Evolutionary conservation across 1,284 basidiomycete genomes (phyloP), one percentile per base, ranked within the genome.

Genomic region (Ceratobasidium sp.): DNA sequence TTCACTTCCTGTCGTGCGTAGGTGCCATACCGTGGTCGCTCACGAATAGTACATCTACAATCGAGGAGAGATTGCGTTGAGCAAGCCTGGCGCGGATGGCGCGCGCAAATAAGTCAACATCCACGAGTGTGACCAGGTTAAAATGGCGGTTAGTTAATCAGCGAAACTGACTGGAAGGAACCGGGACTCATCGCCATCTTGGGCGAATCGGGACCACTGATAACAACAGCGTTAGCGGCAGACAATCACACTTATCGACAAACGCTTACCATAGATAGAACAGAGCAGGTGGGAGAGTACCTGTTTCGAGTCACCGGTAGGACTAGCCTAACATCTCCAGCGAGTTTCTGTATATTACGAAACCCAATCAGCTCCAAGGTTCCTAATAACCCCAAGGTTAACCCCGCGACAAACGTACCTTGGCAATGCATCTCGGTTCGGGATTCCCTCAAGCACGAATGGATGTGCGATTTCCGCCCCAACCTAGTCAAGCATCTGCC

Each of bases 1-100:
- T 83, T 64, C 89, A 84, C 59, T 91, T 87, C 0, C 90, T 88
- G 76, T 92, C 86, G 75, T 88, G 90, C 8, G 94, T 96, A 77
- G 91, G 90, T 0, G 90, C 91, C 95, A 98, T 97, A 2, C 95
- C 96, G 79, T 98, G 95, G 80, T 98, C 96, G 73, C 91, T 93
- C 63, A 98, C 93, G 77, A 96, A 94, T 30, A 97, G 86, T 32
- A 98, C 84, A 79, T 98, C 93, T 35, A 96, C 91, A 32, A 97
- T 91, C 44, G 91, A 87, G 0, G 87, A 88, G 38, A 96, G 84
- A 78, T 95, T 93, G 1, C 95, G 87, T n/a, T 83, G 81, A 35
- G 85, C 85, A 38, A 97, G 82, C 1, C 86, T 84, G 1, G 82
- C 80, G 0, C 91, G 87, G 14, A 98, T 81, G 59, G 89, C 83